Evolutionary conservation across 768 basidiomycete species (phyloP).

Genomic region (Tricholoma flavovirens): DNA sequence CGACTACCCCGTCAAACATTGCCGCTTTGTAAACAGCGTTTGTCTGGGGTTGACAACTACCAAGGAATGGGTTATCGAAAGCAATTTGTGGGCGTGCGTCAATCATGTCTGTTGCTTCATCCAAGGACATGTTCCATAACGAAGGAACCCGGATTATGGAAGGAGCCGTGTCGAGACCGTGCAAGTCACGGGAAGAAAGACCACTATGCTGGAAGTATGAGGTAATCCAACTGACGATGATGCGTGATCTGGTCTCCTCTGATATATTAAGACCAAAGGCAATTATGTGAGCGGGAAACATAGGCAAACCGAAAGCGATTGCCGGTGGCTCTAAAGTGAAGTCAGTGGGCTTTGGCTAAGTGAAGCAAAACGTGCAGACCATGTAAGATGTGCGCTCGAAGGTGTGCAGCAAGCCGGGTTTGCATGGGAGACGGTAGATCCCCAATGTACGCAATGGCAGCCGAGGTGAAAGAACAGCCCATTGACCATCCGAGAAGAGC

Average conservation of each 20-base stretch:
- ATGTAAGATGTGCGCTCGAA: neutral
- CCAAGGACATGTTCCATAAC: neutral
- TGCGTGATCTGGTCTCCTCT: neutral
- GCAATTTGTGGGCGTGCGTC: neutral
- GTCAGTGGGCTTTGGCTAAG: neutral
- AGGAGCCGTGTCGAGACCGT: neutral
- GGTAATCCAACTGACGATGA: neutral
- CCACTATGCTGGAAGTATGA: neutral
- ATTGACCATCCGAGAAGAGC: neutral
- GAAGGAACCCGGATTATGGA: neutral
- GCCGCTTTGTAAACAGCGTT: neutral
- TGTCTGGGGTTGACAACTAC: neutral
- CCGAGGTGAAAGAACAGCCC: neutral
- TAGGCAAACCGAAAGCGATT: neutral
- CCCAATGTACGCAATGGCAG: neutral
- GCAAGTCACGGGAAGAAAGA: neutral
- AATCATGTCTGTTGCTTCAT: neutral
- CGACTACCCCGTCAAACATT: neutral
- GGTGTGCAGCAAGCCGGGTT: neutral
- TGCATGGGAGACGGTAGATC: neutral
- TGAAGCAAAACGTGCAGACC: neutral
- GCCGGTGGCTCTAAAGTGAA: neutral
- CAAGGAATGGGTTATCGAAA: neutral
- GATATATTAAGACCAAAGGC: neutral
- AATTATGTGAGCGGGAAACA: neutral